Conservation (phyloP, 331 rosid genomes). For the Malus hybrid region DNA sequence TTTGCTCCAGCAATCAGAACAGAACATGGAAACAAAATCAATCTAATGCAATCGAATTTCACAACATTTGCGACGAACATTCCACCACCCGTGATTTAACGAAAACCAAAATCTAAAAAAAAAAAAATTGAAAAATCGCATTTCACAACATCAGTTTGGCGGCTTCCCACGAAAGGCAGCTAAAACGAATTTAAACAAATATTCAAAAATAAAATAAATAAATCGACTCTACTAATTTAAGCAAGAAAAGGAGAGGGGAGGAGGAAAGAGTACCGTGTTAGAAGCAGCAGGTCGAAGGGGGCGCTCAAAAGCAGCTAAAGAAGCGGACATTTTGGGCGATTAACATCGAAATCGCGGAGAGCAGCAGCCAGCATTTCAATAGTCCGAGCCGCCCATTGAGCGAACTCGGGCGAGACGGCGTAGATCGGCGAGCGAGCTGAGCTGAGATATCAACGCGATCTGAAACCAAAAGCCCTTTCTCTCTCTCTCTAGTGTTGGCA, state of each 20-base stretch:
- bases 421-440: slow-evolving; percentile 27
- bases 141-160: background rate
- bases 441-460: slow-evolving; percentile 43
- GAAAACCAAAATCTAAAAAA: background rate
- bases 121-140: background rate
- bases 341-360: slow-evolving; percentile 29
- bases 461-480: slow-evolving; percentile 7
- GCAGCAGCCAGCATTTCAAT: slow-evolving; percentile 26
- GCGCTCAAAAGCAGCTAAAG: slow-evolving; percentile 85
- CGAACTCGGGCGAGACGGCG: slow-evolving; percentile 25
- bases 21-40: background rate
- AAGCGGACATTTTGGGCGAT: slow-evolving; percentile 73
- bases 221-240: background rate
- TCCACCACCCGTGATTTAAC: background rate
- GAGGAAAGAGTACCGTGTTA: slow-evolving; percentile 50
- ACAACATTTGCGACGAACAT: background rate
- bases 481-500: no score
- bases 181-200: background rate
- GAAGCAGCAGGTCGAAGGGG: slow-evolving; percentile 58
- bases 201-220: background rate
- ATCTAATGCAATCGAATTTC: background rate
- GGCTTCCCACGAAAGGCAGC: background rate
- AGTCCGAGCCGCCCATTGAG: slow-evolving; percentile 20
- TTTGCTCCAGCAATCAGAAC: slow-evolving; percentile 6
- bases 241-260: no score